Conservation (phyloP, 1,284 basidiomycete species). For the Ganoderma sp. region DNA sequence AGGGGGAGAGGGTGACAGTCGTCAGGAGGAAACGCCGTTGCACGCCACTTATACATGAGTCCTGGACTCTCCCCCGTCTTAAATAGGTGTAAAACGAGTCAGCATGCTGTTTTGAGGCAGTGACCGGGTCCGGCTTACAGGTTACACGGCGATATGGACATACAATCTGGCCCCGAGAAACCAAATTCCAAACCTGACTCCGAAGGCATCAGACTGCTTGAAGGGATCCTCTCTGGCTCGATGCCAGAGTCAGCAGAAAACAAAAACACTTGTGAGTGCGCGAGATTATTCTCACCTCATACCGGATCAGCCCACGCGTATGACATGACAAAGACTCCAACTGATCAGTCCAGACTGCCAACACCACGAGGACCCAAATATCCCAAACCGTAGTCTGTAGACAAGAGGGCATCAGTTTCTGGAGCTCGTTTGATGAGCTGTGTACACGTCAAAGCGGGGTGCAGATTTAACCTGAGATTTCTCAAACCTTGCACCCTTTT, state of each 20-base stretch:
- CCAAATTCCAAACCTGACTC: too few relatives aligned
- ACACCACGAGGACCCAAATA: too few relatives aligned
- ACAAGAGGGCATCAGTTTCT: background rate
- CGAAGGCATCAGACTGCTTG: too few relatives aligned
- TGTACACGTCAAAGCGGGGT: background rate
- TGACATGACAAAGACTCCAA: background rate
- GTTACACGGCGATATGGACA: too few relatives aligned
- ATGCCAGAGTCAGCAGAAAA: background rate
- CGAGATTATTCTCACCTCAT: background rate
- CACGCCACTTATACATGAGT: too few relatives aligned
- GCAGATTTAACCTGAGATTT: background rate
- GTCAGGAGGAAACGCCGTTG: too few relatives aligned
- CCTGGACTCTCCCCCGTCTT: too few relatives aligned
- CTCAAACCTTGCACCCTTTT: background rate
- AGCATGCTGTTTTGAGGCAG: too few relatives aligned
- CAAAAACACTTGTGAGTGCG: background rate
- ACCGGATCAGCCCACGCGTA: background rate
- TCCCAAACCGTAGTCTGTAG: background rate
- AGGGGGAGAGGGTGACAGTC: too few relatives aligned
- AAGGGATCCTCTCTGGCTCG: background rate
- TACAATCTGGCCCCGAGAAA: too few relatives aligned
- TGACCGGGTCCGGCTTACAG: too few relatives aligned
- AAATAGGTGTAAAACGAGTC: too few relatives aligned
- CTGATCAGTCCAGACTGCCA: background rate
- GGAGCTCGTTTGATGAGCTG: background rate